Evolutionary conservation across 805 yeast genomes (phyloP), one percentile per base, ranked within the genome.

Genomic region (Sugiyamaella marilandica): DNA sequence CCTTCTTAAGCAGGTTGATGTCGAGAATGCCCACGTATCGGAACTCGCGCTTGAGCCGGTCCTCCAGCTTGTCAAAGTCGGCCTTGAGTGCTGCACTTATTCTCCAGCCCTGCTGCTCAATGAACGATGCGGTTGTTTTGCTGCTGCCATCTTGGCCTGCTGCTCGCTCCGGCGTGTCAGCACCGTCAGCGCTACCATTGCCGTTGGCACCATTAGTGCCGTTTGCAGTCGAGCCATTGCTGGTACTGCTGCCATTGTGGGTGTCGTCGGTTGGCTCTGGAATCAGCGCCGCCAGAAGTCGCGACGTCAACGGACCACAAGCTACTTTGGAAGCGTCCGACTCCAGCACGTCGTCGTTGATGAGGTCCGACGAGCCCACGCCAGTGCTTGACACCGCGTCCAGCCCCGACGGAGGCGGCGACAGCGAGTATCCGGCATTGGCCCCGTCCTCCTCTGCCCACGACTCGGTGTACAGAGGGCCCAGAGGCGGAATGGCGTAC

Each of bases 271-370:
- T 19, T 16, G 50, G 49, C 35, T 69, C 72, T 5, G 65, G 61
- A 51, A 90, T 70, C 10, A 92, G 75, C 0, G 97, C 98, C 4
- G 96, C 80, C 49, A 92, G 66, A 44, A 92, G 73, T 54, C 99
- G 77, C 21, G 91, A 83, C 0, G 95, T 84, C 34, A 92, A 74
- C 1, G 99, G 98, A 0, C 99, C 99, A 65, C 96, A 85, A 0
- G 95, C 84, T 1, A 92, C 74, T 19, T 79, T 82, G n/a, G 43
- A 14, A 8, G 41, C 24, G 53, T 87, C 92, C 0, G 84, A 76
- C 58, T 87, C 92, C 52, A 91, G 67, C 1, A 70, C 67, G 3
- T 79, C 83, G 61, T 86, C 95, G 26, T 69, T 73, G 44, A 87
- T 61, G 26, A 74, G 76, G 19, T 78, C 82, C 0, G 49, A 33